Evolutionary conservation across 371 early-diverging fungal genomes (phyloP).

Genomic region (Choanephora cucurbitarum): DNA sequence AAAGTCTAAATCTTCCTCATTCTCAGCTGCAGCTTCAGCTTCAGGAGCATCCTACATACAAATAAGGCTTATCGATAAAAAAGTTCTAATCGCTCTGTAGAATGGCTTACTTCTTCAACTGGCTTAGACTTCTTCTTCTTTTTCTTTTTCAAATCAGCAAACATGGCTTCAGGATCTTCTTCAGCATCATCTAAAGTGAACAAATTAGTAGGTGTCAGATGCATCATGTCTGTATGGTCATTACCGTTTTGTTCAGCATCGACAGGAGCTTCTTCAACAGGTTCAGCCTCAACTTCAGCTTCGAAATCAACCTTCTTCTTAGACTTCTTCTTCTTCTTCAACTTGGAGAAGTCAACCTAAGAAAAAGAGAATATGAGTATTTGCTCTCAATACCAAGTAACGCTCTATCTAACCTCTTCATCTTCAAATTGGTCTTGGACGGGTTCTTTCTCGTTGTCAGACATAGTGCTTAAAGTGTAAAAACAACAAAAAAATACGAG

Average conservation of each 20-base stretch:
- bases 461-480: conserved; percentile 24
- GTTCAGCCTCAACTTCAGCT: conserved; percentile 28
- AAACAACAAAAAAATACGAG: too few species aligned
- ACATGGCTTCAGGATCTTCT: conserved; percentile 77
- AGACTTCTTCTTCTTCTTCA: conserved; percentile 60
- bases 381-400: not conserved
- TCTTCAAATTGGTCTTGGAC: conserved; percentile 47
- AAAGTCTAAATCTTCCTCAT: conserved; percentile 73
- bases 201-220: too few species aligned
- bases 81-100: too few species aligned
- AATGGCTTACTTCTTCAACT: conserved; percentile 33
- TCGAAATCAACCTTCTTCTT: conserved; percentile 60
- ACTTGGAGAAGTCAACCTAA: conserved; percentile 53
- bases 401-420: conserved; percentile 35
- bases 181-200: conserved; percentile 33
- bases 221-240: not conserved
- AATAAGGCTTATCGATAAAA: not conserved
- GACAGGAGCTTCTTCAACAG: conserved; percentile 13
- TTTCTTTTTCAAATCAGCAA: conserved; percentile 87
- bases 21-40: conserved; percentile 48
- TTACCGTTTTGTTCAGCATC: conserved; percentile 29
- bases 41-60: conserved; percentile 46
- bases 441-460: conserved; percentile 53
- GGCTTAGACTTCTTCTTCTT: conserved; percentile 87
- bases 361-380: not conserved